Conservation (phyloP, 1,284 basidiomycete genomes). For the Heterobasidion occidentale region DNA sequence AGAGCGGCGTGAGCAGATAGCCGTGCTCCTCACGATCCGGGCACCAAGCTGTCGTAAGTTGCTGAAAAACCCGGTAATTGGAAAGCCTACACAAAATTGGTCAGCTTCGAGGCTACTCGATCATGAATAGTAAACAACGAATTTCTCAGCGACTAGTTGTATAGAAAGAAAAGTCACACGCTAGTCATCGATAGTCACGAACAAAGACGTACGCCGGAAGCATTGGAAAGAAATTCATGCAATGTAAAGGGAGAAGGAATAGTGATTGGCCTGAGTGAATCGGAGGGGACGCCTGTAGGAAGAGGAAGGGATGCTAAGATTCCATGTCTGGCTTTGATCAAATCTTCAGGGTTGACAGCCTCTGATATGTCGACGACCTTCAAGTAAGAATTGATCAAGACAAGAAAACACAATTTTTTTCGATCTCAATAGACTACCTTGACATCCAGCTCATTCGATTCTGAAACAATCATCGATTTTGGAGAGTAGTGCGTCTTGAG, state of each 20-base stretch:
- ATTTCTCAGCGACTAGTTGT: slow-evolving; percentile 35
- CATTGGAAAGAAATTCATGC: slow-evolving; percentile 60
- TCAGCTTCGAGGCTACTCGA: slow-evolving; percentile 2
- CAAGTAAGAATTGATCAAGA: not conserved
- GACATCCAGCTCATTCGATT: slow-evolving; percentile 10
- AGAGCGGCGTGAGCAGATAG: slow-evolving; percentile 60
- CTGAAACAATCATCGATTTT: slow-evolving; percentile 3
- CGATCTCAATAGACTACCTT: slow-evolving; percentile 4
- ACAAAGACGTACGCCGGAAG: slow-evolving; percentile 40
- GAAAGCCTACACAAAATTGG: slow-evolving; percentile 34
- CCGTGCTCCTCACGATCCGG: slow-evolving; percentile 74
- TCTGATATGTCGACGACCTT: slow-evolving; percentile 13
- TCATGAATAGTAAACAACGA: slow-evolving; percentile 25
- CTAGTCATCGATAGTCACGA: not conserved
- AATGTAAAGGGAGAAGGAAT: slow-evolving; percentile 55
- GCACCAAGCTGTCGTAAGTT: slow-evolving; percentile 65
- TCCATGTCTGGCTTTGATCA: slow-evolving; percentile 44
- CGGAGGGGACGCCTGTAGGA: slow-evolving; percentile 52
- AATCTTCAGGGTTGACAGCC: slow-evolving; percentile 35
- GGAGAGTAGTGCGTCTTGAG: slow-evolving; percentile 4
- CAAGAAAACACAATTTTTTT: not conserved
- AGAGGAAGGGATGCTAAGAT: slow-evolving; percentile 52
- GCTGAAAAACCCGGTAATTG: slow-evolving; percentile 58
- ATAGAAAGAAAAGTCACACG: slow-evolving; percentile 3
- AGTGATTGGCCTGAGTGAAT: slow-evolving; percentile 55